A percentile compares a stretch with the other conserved stretches of the same genome.
phyloP scores from a whole-genome alignment of 208 protist species.

The Crithidia fasciculata region DNA sequence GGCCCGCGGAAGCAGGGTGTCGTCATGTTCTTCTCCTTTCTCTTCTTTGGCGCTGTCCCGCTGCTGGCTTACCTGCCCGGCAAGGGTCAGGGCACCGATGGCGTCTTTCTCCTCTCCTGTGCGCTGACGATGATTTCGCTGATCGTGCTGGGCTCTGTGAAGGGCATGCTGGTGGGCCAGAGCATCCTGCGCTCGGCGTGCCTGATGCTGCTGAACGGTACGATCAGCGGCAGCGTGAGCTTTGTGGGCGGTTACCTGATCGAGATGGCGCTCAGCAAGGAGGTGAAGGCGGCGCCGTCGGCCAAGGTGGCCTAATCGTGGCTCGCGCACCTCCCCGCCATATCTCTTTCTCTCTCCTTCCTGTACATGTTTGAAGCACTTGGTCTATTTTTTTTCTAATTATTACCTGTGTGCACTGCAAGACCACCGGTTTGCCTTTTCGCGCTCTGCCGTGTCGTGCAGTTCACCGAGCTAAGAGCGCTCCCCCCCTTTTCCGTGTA shows the following conservation, averaged over 20 bases:
- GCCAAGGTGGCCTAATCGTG: no score
- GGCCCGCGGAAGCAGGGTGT: constrained; percentile 88
- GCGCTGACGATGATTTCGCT: constrained; percentile 79
- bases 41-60: constrained; percentile 92
- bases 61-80: constrained; percentile 86
- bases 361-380: neutral
- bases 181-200: constrained; percentile 66
- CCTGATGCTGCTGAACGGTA: constrained; percentile 89
- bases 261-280: constrained; percentile 54
- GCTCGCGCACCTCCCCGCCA: neutral
- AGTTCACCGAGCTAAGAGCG: no score
- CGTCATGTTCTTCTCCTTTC: constrained; percentile 94
- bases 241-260: constrained; percentile 80
- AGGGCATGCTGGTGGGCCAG: constrained; percentile 83
- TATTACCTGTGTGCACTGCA: no score
- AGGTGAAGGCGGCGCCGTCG: constrained; percentile 10
- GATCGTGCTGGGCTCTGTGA: constrained; percentile 84
- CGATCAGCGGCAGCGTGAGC: constrained; percentile 82
- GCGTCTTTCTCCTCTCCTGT: constrained; percentile 82
- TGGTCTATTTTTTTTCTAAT: neutral
- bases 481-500: no score
- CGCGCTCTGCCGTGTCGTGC: no score
- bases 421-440: no score
- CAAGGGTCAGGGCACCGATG: constrained; percentile 73
- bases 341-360: neutral